These are phyloP conservation scores for Flaveria sonorensis DNA, from an alignment of 129 eudicot genomes.

Conservation along the genomic window DNA sequence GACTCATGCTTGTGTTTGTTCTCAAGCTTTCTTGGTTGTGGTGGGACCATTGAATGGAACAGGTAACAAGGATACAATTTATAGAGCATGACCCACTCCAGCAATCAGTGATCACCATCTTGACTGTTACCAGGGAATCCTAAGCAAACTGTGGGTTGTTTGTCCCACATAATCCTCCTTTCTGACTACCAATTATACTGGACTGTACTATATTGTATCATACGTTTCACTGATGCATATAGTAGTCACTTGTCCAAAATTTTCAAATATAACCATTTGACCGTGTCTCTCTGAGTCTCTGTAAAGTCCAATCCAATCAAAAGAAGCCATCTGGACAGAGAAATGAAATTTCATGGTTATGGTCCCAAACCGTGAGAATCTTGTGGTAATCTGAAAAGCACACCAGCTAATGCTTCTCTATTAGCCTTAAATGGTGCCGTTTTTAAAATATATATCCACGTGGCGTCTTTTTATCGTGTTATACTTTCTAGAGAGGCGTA, in stretches of 20 bases:
- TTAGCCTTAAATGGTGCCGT: not conserved
- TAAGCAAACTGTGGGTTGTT: conserved; percentile 32
- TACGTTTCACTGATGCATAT: conserved; percentile 22
- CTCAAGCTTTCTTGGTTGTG: conserved; percentile 22
- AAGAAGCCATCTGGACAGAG: not conserved
- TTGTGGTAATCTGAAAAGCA: not conserved
- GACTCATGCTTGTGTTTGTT: conserved; percentile 25
- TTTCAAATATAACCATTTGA: not conserved
- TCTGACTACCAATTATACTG: conserved; percentile 23
- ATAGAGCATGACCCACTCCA: conserved; percentile 19
- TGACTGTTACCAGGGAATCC: conserved; percentile 33
- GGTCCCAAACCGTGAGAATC: not conserved
- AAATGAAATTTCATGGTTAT: no score
- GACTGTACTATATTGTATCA: not conserved
- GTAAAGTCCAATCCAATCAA: no score
- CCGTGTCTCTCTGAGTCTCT: not conserved
- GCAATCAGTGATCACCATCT: not conserved
- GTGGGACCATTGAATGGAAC: conserved; percentile 28
- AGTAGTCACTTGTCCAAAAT: not conserved
- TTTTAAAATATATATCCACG: not conserved
- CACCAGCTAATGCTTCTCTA: not conserved
- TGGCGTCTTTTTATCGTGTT: not conserved
- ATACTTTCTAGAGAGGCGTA: not conserved
- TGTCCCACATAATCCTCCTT: conserved; percentile 34
- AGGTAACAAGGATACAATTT: conserved; percentile 30